Conservation (phyloP, 2,329 filamentous ascomycete genomes). For the Sclerotinia spermophila region DNA sequence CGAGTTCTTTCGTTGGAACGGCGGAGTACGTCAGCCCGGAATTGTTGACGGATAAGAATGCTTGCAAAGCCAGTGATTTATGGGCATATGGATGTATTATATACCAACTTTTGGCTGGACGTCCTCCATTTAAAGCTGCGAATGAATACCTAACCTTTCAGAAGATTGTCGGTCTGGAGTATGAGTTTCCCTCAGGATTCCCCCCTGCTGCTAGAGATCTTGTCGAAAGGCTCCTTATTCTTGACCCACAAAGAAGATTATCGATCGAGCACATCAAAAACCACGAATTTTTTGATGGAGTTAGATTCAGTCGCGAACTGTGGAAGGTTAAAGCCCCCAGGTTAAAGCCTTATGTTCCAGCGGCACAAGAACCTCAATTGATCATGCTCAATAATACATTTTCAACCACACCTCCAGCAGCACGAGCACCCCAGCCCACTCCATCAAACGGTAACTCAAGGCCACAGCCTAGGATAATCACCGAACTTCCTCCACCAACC, state of each 20-base stretch:
- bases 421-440: slow-evolving; percentile 38
- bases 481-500: slow-evolving; percentile 91
- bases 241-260: slow-evolving; percentile 79
- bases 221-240: slow-evolving; percentile 82
- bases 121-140: slow-evolving; percentile 91
- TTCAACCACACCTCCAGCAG: slow-evolving; percentile 34
- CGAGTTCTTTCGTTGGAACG: slow-evolving; percentile 94
- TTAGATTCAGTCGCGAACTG: slow-evolving; percentile 75
- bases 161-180: slow-evolving; percentile 93
- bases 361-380: slow-evolving; percentile 66
- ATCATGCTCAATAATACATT: slow-evolving; percentile 65
- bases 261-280: slow-evolving; percentile 96
- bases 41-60: slow-evolving; percentile 92
- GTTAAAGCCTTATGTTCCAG: slow-evolving; percentile 77
- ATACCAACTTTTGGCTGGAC: slow-evolving; percentile 91
- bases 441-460: slow-evolving; percentile 44
- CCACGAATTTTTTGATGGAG: slow-evolving; percentile 89
- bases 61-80: slow-evolving; percentile 94
- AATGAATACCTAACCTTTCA: slow-evolving; percentile 98
- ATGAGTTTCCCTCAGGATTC: slow-evolving; percentile 87
- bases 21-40: slow-evolving; percentile 98
- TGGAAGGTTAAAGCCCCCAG: slow-evolving; percentile 91
- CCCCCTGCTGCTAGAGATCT: slow-evolving; percentile 82
- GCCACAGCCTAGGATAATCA: slow-evolving; percentile 77
- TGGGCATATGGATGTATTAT: slow-evolving; percentile 99